Evolutionary conservation across 208 protist species (phyloP).

Genomic region (Crithidia expoeki): DNA sequence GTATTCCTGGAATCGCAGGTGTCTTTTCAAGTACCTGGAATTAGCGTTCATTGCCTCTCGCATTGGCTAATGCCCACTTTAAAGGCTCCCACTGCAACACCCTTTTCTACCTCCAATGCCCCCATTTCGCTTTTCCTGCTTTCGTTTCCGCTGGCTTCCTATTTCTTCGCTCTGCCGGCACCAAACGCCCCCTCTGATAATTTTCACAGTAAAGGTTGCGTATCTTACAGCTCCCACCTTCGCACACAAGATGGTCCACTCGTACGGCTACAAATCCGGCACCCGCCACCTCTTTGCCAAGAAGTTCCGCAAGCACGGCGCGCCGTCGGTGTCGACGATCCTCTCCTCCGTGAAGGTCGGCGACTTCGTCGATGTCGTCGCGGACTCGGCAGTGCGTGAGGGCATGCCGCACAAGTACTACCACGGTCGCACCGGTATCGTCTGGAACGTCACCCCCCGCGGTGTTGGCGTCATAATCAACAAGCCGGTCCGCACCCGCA

Average conservation of each 20-base stretch:
- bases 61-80: no score
- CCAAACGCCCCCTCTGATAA: no score
- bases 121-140: no score
- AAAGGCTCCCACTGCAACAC: no score
- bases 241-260: constrained; percentile 79
- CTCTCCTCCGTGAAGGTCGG: constrained; percentile 97
- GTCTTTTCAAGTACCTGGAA: no score
- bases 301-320: constrained; percentile 96
- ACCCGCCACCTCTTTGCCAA: constrained; percentile 98
- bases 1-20: no score
- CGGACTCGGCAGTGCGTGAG: constrained; percentile 98
- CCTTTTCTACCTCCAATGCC: no score
- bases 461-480: constrained; percentile 99
- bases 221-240: background rate
- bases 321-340: constrained; percentile 94
- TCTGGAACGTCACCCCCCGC: constrained; percentile 99
- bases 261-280: constrained; percentile 97
- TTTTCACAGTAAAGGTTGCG: background rate
- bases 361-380: constrained; percentile 99
- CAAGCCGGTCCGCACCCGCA: constrained; percentile 98
- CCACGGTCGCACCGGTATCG: constrained; percentile 99
- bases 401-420: constrained; percentile 99
- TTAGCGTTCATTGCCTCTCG: no score
- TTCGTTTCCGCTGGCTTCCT: no score
- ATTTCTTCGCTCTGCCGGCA: no score